Evolutionary conservation across 192 early-diverging fungal genomes (phyloP).

Genomic region (Coemansia reversa): DNA sequence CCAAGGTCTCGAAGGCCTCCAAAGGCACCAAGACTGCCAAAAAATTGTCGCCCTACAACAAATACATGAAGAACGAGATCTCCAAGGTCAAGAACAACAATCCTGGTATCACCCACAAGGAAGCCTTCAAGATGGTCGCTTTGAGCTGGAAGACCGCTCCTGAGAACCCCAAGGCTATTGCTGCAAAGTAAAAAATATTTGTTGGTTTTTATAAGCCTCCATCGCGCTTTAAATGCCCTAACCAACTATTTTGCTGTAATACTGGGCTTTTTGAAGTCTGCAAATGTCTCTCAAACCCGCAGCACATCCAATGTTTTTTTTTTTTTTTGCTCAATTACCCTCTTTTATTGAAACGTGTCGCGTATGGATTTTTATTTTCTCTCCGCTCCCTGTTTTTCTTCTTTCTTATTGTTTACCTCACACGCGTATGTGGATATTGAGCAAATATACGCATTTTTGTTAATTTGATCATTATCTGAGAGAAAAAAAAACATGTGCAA

Average conservation of each 20-base stretch:
- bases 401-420: conserved; percentile 10
- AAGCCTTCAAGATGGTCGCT: conserved; percentile 67
- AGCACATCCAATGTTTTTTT: background rate
- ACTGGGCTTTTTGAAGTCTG: too few relatives aligned
- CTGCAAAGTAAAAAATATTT: conserved; percentile 18
- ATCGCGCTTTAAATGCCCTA: background rate
- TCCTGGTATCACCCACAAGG: conserved; percentile 63
- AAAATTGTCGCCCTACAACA: conserved; percentile 67
- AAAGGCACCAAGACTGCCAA: conserved; percentile 35
- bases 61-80: conserved; percentile 71
- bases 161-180: conserved; percentile 65
- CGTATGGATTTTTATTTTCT: conserved; percentile 5
- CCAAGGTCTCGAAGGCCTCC: conserved; percentile 9
- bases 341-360: background rate
- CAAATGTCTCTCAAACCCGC: background rate
- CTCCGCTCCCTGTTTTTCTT: conserved; percentile 1
- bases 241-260: background rate
- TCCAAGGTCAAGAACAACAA: conserved; percentile 64
- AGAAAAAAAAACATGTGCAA: conserved; percentile 5
- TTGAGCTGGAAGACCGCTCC: conserved; percentile 58
- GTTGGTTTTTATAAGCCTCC: background rate
- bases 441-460: background rate
- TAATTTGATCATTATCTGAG: background rate
- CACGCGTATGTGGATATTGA: background rate
- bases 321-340: background rate